Evolutionary conservation across 441 rosid genomes (phyloP), one percentile per base, ranked within the genome.

Genomic region (Capsella rubella): DNA sequence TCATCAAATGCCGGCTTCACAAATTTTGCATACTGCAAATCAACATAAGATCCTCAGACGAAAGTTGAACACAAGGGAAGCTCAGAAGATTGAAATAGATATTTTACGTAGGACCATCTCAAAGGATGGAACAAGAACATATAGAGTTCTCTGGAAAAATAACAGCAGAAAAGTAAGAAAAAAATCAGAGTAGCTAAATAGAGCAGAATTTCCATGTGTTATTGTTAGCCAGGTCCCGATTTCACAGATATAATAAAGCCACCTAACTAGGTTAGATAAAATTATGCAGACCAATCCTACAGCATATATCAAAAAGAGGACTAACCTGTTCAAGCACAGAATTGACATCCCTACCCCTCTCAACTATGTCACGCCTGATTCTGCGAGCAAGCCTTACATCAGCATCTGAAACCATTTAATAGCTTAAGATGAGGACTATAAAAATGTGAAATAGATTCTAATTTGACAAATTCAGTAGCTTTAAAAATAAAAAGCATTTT

Each of bases 1-100:
- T 95, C 98, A 83, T 95, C 99, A 83, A 95, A 95, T 28, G 99
- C 99, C 63, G 99, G 99, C 83, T 95, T 95, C 69, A 95, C 99
- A 82, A 95, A 95, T 80, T 92, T 95, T 47, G 96, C 96, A 61
- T 95, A 95, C 98, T 95, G 93, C 85, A 83, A 65, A 78, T 79
- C 53, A 59, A 52, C 43, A 66, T 52, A 52, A 4, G 15, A 62
- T 71, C 14, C 66, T 51, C 50, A 73, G 39, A 60, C 47, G 18
- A 40, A 50, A 29, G 18, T 47, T 35, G 21, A 69, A 28, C 52
- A 40, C 35, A 35, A 2, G 18, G 21, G 16, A 8, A 40, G 43
- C 16, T 59, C 43, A 15, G 10, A 27, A 49, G 40, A 37, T 29
- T 28, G 49, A 0, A 8, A 11, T 0, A 39, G 10, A 18, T 7